Percentiles rank a stretch among this genome's conserved stretches.
phyloP scores from a whole-genome alignment of 768 basidiomycete genomes.

The Serpula lacrymans region DNA sequence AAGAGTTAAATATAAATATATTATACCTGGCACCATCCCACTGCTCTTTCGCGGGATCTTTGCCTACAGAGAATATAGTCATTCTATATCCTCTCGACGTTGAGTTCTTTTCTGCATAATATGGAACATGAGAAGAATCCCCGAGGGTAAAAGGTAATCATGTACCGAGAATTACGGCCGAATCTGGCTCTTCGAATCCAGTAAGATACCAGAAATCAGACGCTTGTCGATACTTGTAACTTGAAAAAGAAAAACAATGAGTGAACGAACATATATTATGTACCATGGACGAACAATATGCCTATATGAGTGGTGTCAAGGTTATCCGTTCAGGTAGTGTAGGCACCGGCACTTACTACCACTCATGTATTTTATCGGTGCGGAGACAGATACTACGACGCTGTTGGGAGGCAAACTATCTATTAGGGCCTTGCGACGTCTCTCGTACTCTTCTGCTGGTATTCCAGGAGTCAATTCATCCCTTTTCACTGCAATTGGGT shows the following conservation, averaged over 20 bases:
- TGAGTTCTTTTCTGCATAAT: constrained; percentile 74
- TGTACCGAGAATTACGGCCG: constrained; percentile 81
- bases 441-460: constrained; percentile 71
- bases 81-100: constrained; percentile 77
- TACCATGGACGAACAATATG: too few relatives aligned
- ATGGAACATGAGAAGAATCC: constrained; percentile 4
- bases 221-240: constrained; percentile 92
- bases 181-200: constrained; percentile 91
- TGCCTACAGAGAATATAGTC: constrained; percentile 79
- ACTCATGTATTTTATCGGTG: constrained; percentile 83
- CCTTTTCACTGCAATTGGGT: constrained; percentile 39
- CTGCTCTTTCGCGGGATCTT: constrained; percentile 71
- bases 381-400: constrained; percentile 73
- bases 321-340: too few relatives aligned
- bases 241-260: constrained; percentile 28
- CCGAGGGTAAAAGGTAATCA: constrained; percentile 3
- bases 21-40: constrained; percentile 90
- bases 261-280: constrained; percentile 1
- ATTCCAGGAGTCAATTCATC: constrained; percentile 86
- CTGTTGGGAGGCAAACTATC: constrained; percentile 67
- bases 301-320: too few relatives aligned
- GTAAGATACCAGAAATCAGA: constrained; percentile 96
- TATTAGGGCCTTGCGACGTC: constrained; percentile 67
- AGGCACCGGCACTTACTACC: constrained; percentile 70
- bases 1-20: not conserved